Evolutionary conservation across 2,329 filamentous ascomycete species (phyloP), one percentile per base, ranked within the genome.

Genomic region (Geosmithia flava): DNA sequence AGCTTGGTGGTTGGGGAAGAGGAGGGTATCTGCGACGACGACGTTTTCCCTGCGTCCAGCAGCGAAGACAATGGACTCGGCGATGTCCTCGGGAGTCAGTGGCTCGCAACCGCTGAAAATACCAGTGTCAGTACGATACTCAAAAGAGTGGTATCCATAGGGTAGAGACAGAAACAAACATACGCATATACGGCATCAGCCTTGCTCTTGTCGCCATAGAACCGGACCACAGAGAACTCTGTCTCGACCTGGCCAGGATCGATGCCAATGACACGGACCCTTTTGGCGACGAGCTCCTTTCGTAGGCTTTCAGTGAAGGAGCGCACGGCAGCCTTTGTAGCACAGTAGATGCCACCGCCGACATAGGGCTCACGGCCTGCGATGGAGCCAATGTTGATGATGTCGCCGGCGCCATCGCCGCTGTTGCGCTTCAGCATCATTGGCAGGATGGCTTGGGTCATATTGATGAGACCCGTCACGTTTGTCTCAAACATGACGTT

Each of bases 241-340:
- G 90, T 95, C 74, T 95, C 88, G 44, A 95, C 89, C 68, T 95
- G 89, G 23, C 90, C 90, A 0, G 90, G 90, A 58, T 95, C 90
- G 58, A 96, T 76, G 65, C 88, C 86, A 53, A 95, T 95, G 52
- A 95, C 74, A 49, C 90, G 73, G 53, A 95, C 87, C 48, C 85
- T 75, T 17, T 83, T 87, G 7, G 84, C 74, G 55, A 96, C 83
- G 51, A 94, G 74, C 68, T 96, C 90, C 62, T 82, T 87, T 55
- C 90, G 76, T 62, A 96, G 66, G 11, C 83, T 76, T 49, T 95
- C 88, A 1, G 87, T 89, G 68, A 95, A 95, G 55, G 76, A 83
- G 56, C 85, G 79, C 48, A 95, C 84, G 1, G 90, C 90, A 19
- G 89, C 87, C 68, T 96, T 96, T 51, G 86, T 90, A 1, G 89